These are phyloP conservation scores for Berberis thunbergii DNA, from an alignment of 164 flowering plant genomes.

Conservation along the genomic window DNA sequence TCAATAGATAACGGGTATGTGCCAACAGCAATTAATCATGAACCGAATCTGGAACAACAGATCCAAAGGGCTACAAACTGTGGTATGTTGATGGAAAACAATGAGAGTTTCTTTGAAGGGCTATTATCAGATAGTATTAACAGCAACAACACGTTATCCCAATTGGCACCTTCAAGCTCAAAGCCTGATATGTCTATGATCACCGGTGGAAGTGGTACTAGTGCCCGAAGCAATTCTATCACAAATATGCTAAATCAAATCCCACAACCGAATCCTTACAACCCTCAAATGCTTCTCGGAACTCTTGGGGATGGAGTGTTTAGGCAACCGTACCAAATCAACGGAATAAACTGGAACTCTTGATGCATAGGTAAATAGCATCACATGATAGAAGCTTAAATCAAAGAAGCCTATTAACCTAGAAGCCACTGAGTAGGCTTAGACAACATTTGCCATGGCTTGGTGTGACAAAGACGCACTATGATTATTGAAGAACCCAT, in stretches of 20 bases:
- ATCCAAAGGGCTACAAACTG: conserved; percentile 4
- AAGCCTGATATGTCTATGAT: conserved; percentile 12
- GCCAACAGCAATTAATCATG: conserved; percentile 10
- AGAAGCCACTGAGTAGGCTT: too few species aligned
- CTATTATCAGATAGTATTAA: conserved; percentile 18
- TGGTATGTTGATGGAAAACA: conserved; percentile 20
- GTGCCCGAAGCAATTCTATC: conserved; percentile 13
- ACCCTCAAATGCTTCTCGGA: conserved; percentile 28
- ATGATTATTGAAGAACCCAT: too few species aligned
- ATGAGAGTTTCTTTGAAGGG: conserved; percentile 35
- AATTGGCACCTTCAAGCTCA: conserved; percentile 15
- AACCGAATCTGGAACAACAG: conserved; percentile 7
- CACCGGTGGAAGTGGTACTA: conserved; percentile 1
- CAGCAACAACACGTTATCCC: conserved; percentile 11
- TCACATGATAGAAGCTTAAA: neutral
- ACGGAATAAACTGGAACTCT: conserved; percentile 62
- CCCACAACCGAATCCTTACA: conserved; percentile 24
- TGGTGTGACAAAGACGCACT: too few species aligned
- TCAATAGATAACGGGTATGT: conserved; percentile 39
- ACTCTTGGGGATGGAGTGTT: conserved; percentile 42
- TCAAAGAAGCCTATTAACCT: too few species aligned
- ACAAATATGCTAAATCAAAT: conserved; percentile 34
- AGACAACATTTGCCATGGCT: too few species aligned
- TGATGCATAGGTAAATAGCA: neutral
- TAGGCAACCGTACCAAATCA: conserved; percentile 40